phyloP scores from a whole-genome alignment of 129 eudicot species.

The Arctium lappa region DNA sequence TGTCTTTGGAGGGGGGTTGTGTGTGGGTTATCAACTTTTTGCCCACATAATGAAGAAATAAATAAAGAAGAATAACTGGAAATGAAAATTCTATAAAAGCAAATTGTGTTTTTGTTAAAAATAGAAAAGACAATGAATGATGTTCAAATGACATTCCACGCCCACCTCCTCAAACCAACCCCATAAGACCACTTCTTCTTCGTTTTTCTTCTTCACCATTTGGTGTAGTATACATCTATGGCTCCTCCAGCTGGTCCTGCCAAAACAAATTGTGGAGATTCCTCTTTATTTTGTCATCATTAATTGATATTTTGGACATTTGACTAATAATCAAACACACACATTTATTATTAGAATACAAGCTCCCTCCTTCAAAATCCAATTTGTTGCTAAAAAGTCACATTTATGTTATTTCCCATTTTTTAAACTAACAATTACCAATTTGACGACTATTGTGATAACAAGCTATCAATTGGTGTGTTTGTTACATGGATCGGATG shows the following conservation, averaged over 20 bases:
- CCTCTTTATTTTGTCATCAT: neutral
- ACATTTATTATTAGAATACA: neutral
- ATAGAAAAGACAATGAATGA: constrained; percentile 9
- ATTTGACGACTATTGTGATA: neutral
- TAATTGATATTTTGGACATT: neutral
- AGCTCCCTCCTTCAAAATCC: neutral
- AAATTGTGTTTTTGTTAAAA: constrained; percentile 9
- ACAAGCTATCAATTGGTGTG: neutral
- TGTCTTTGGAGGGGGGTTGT: too few relatives aligned
- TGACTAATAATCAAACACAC: neutral
- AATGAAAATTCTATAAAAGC: constrained; percentile 7
- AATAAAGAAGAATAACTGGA: neutral
- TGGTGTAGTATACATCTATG: constrained; percentile 1
- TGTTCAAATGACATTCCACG: constrained; percentile 39
- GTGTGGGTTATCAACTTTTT: too few relatives aligned
- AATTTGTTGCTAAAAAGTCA: neutral
- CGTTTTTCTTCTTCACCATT: neutral
- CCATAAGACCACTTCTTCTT: constrained; percentile 13
- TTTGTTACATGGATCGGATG: neutral
- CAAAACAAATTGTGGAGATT: neutral
- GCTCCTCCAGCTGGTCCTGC: constrained; percentile 37
- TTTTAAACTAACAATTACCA: neutral
- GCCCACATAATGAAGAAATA: neutral
- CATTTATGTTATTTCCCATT: neutral
- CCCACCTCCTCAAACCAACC: constrained; percentile 34